Base-by-base conservation (phyloP, 2,329 filamentous ascomycete genomes). In the Fusarium sarcochroum region DNA sequence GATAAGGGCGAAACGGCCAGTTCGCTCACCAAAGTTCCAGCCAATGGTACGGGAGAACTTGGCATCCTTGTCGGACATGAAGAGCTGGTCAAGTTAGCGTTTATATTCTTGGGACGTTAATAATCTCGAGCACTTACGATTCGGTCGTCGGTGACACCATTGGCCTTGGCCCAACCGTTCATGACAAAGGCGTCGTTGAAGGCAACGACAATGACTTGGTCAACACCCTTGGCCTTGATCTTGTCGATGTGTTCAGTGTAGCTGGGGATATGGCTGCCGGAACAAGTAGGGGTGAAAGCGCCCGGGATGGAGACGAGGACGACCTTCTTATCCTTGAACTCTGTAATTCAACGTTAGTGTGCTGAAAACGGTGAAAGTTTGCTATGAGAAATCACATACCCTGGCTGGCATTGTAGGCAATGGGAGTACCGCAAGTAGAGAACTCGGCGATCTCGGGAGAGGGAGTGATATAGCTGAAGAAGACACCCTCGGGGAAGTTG, bases 141-240 rank as follows among this genome's bases (percentile, higher is more conserved):
- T 60, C 79, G 85, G 73, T 95, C 90, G 69, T 90, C 89, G 76
- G 87, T 90, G 76, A 95, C 85, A 53, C 86, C 86, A 82, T 97
- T 95, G 76, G 93, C 93, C 87, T 97, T 97, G 82, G 89, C 91
- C 93, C 93, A 96, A 55, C 92, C 93, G 74, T 89, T 90, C 92
- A 95, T 95, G 80, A 97, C 93, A 78, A 86, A 97, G 69, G 90
- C 84, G 81, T 97, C 94, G 82, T 97, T 97, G 84, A 84, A 91
- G 63, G 93, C 92, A 76, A 97, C 90, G 76, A 96, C 89, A 71
- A 93, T 87, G 75, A 97, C 88, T 68, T 91, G 81, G 80, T 97
- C 93, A 71, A 97, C 91, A 74, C 92, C 93, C 86, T 95, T 95
- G 77, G 83, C 83, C 83, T 90, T 90, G 80, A 97, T 85, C 76